Evolutionary conservation across 177 flowering plant species (phyloP).

Genomic region (Vitis hybrid): DNA sequence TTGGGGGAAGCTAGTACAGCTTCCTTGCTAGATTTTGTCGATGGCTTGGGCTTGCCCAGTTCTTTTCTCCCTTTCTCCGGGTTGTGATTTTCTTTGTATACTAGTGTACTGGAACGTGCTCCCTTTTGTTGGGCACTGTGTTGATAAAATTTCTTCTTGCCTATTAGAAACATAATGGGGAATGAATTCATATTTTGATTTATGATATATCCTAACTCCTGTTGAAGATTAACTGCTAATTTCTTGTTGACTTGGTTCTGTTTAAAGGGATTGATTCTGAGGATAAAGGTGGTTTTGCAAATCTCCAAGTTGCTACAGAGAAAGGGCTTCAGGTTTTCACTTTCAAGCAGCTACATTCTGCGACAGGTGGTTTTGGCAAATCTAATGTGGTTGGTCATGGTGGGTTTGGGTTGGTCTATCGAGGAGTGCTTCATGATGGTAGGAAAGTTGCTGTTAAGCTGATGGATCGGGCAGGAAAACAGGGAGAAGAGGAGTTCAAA

Average conservation of each 20-base stretch:
- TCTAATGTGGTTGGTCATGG: conserved; percentile 91
- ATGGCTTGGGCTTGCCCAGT: no score
- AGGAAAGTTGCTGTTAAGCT: conserved; percentile 86
- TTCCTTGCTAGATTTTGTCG: no score
- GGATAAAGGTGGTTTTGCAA: conserved; percentile 31
- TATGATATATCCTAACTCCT: not conserved
- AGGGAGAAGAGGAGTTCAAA: conserved; percentile 94
- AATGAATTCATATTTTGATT: not conserved
- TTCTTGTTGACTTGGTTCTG: conserved; percentile 4
- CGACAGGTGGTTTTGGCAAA: conserved; percentile 87
- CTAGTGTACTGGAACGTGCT: no score
- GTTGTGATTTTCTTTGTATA: no score
- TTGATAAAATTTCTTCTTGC: no score
- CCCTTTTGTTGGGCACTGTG: no score
- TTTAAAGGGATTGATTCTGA: conserved; percentile 39
- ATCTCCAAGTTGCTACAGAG: conserved; percentile 45
- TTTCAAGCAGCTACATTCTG: conserved; percentile 92
- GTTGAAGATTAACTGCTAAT: not conserved
- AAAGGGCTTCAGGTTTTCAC: conserved; percentile 76
- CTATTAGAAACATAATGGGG: no score
- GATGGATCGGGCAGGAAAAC: conserved; percentile 88
- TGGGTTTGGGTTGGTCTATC: conserved; percentile 84
- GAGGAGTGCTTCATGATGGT: conserved; percentile 83
- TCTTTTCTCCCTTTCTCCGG: no score
- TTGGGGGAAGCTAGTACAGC: no score